Evolutionary conservation across 495 filamentous ascomycete species (phyloP), one percentile per base, ranked within the genome.

Genomic region (Rostrohypoxylon terebratum): DNA sequence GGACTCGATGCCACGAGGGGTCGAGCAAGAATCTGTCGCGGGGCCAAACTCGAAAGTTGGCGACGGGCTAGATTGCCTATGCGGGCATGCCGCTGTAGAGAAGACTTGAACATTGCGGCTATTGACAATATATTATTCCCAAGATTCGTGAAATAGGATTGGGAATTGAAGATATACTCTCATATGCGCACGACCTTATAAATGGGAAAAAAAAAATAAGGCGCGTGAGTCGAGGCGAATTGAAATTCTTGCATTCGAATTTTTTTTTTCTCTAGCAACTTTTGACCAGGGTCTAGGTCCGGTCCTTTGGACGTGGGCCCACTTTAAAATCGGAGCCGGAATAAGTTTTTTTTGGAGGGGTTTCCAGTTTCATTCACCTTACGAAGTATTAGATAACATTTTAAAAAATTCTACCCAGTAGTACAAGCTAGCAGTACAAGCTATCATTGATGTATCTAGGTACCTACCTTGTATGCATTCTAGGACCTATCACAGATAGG

Each of bases 1-100:
- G 63, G 68, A 10, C 55, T 71, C 10, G 63, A 71, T 69, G 54
- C 60, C 23, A 67, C 23, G 47, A 75, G 34, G 10, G 64, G 66
- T 54, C 66, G 66, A 55, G 69, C 69, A 47, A 67, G 69, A 60
- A 69, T 72, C 48, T 75, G 74, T 40, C 58, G 60, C 53, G 73
- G 50, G 14, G 72, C 60, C 14, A 73, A 58, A 50, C 64, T 68
- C 28, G 72, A 72, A 47, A 78, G 36, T 55, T 77, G 77, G 57
- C 66, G 71, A 50, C 69, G 63, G 36, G 72, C 66, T 23, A 74
- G 34, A 74, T 61, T 68, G 51, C 75, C 75, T 62, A 79, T 36
- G 71, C 75, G 75, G 70, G 62, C 73, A 65, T 77, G 75, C 75
- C 77, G 73, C 75, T 75, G 75, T 23, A 79, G 28, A 14, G 73